These are phyloP conservation scores for Jatropha curcas DNA, from an alignment of 345 rosid species.

Conservation along the genomic window DNA sequence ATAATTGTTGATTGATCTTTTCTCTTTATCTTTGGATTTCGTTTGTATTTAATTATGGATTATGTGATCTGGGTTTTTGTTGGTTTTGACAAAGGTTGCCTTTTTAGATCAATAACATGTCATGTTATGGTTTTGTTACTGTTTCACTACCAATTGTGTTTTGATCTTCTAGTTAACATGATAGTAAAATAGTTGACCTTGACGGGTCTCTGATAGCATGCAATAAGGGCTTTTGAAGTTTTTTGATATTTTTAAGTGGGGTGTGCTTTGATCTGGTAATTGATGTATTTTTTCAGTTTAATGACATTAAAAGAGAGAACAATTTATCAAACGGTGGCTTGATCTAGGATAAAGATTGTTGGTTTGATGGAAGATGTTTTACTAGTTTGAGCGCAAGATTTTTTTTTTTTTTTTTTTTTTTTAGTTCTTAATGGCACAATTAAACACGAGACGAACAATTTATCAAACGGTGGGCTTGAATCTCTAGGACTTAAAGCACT, in stretches of 20 bases:
- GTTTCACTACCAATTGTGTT: neutral
- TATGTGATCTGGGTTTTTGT: neutral
- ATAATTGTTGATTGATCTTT: neutral
- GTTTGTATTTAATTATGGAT: neutral
- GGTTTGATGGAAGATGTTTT: neutral
- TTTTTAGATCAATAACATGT: neutral
- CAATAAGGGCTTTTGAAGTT: neutral
- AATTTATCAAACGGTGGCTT: neutral
- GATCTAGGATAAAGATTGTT: neutral
- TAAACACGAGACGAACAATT: too few species aligned
- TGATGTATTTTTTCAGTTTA: neutral
- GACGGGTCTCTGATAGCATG: neutral
- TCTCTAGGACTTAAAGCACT: too few species aligned
- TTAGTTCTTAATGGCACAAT: too few species aligned
- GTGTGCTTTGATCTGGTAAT: neutral
- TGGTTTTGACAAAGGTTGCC: neutral
- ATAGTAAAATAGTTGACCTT: neutral
- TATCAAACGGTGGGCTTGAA: too few species aligned
- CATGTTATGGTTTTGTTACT: neutral
- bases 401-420: too few species aligned
- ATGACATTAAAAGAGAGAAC: neutral
- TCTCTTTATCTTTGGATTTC: neutral
- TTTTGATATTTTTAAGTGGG: neutral
- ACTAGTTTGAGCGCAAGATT: neutral
- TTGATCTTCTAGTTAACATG: neutral